Conservation (phyloP, 176 grass and related monocot species). For the Triticum dicoccoides region DNA sequence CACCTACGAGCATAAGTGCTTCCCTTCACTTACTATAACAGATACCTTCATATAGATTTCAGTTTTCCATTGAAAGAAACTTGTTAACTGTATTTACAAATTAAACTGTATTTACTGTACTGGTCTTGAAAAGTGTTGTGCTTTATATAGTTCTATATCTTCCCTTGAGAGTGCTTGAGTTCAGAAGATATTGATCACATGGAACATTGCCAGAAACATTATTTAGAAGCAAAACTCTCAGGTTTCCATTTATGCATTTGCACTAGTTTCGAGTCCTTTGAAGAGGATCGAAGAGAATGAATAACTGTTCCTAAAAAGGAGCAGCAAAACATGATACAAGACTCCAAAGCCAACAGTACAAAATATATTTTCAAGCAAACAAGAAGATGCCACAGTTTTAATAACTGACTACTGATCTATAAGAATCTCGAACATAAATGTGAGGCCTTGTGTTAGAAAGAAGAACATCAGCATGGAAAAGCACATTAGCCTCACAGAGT, state of each 20-base stretch:
- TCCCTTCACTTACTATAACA: background rate
- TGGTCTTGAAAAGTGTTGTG: background rate
- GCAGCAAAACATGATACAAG: background rate
- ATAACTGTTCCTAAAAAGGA: background rate
- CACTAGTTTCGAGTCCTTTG: background rate
- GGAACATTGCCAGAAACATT: background rate
- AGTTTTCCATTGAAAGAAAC: background rate
- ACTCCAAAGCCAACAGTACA: conserved; percentile 1
- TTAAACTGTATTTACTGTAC: background rate
- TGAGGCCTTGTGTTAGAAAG: background rate
- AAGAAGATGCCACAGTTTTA: background rate
- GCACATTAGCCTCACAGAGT: background rate
- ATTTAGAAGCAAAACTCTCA: background rate
- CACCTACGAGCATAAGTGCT: background rate
- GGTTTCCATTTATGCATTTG: background rate
- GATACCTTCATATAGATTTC: background rate
- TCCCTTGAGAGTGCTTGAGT: background rate
- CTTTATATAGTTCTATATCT: background rate
- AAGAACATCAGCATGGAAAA: background rate
- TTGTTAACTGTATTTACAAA: background rate
- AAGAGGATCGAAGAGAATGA: background rate
- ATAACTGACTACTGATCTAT: background rate
- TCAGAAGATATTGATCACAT: background rate
- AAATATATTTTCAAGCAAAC: background rate
- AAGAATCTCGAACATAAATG: background rate